phyloP scores from a whole-genome alignment of 352 stramenopile species.

The Elongisporangium undulatum region DNA sequence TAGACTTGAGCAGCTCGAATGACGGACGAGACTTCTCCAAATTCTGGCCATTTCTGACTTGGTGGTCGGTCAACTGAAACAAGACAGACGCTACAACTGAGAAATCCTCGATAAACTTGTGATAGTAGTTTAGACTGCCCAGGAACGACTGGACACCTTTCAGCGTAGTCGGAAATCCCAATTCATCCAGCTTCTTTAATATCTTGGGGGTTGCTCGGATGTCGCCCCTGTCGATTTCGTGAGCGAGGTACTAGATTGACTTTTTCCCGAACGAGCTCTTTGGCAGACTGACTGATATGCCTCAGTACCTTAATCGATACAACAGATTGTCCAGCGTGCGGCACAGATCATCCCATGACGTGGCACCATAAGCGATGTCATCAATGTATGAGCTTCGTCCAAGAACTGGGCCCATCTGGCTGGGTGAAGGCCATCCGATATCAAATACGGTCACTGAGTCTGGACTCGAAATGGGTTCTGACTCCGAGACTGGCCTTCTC shows the following conservation, averaged over 20 bases:
- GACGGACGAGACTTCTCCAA: conserved; percentile 10
- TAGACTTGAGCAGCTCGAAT: conserved; percentile 19
- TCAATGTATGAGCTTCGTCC: conserved; percentile 13
- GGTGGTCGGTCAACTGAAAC: conserved; percentile 10
- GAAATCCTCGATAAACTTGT: conserved; percentile 19
- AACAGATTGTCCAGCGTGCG: conserved; percentile 5
- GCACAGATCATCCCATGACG: conserved; percentile 7
- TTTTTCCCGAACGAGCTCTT: conserved; percentile 15
- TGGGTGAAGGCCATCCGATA: conserved; percentile 3
- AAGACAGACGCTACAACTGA: conserved; percentile 8
- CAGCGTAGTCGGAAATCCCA: conserved; percentile 10
- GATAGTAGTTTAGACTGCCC: conserved; percentile 19
- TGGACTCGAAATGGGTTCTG: too few species aligned
- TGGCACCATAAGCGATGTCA: conserved; percentile 12
- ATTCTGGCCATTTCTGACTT: conserved; percentile 12
- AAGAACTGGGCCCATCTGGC: conserved; percentile 11
- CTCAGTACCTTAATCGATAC: conserved; percentile 8
- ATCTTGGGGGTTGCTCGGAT: conserved; percentile 9
- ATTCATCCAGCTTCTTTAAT: conserved; percentile 3
- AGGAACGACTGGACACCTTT: conserved; percentile 19
- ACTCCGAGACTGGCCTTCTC: too few species aligned
- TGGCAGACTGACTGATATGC: conserved; percentile 17
- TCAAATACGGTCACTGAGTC: conserved; percentile 7
- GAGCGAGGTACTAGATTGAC: conserved; percentile 11
- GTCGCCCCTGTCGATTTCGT: conserved; percentile 4